Evolutionary conservation across 352 stramenopile species (phyloP), one percentile per base, ranked within the genome.

Genomic region (Phytophthora citrophthora): DNA sequence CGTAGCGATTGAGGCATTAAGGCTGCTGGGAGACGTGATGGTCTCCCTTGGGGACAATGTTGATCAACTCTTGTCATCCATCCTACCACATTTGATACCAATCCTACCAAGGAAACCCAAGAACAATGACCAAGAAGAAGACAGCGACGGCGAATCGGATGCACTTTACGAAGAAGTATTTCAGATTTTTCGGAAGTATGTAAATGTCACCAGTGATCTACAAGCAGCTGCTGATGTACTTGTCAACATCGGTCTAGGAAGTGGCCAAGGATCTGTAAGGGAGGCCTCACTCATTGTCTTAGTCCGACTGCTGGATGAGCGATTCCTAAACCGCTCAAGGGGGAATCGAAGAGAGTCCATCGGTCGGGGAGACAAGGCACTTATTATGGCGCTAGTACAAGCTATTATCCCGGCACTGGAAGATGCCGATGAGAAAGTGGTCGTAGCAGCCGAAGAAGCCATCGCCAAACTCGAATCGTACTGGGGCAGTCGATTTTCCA

Each of bases 141-240:
- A 54, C 52, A 61, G 51, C 36, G 48, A 75, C 18, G 40, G 46
- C 2, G 51, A 56, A 45, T 49, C 18, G 2, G 52, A 67, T 39
- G 40, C 46, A 13, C 57, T 89, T 15, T 61, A 88, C 16, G 76
- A 89, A 31, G 78, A 89, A n/a, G 72, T 81, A 27, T 83, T 84
- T 45, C 68, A 78, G 16, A 76, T 92, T 10, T 88, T 94, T 61
- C 82, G 72, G 40, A 86, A 83, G 56, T 94, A 85, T 38, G 72
- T 74, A 18, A 75, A 70, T 15, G 61, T 84, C n/a, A 68, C 76
- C 12, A 89, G 86, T 55, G 79, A 92, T 62, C 66, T 91, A 46
- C 72, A 81, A 48, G 66, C 71, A 10, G 79, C 86, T 13, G 58
- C 71, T 1, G 81, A 90, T 54, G 40, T 91, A 31, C 76, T 92